phyloP scores from a whole-genome alignment of 2,329 filamentous ascomycete genomes.

The Neobulgaria alba region DNA sequence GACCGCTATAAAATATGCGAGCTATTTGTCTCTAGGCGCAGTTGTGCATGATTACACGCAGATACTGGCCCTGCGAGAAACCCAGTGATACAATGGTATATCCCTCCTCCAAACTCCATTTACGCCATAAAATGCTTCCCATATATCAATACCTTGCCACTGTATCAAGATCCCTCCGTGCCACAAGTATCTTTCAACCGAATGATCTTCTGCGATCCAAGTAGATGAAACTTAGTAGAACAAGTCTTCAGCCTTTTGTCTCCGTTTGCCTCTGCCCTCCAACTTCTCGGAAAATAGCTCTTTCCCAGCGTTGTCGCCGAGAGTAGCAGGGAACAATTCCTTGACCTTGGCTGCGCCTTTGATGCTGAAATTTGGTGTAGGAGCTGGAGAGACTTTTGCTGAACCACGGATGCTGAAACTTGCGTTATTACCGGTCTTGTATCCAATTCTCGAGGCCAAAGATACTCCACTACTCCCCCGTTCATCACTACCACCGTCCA shows the following conservation, averaged over 20 bases:
- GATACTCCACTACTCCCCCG: conserved; percentile 11
- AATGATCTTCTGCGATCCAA: neutral
- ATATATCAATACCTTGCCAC: too few relatives aligned
- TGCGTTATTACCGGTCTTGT: conserved; percentile 22
- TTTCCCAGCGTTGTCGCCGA: conserved; percentile 53
- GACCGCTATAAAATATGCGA: too few relatives aligned
- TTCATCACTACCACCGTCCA: conserved; percentile 34
- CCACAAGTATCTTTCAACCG: too few relatives aligned
- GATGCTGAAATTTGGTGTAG: conserved; percentile 50
- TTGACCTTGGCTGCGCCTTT: conserved; percentile 54
- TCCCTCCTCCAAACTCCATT: too few relatives aligned
- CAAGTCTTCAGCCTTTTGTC: conserved; percentile 64
- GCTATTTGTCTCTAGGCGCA: too few relatives aligned
- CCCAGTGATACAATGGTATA: too few relatives aligned
- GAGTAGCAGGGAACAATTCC: conserved; percentile 62
- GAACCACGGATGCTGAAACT: conserved; percentile 55
- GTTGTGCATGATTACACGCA: too few relatives aligned
- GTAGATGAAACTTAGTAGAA: conserved; percentile 45
- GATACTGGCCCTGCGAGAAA: too few relatives aligned
- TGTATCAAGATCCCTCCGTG: too few relatives aligned
- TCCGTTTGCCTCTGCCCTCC: conserved; percentile 47
- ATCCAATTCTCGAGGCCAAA: conserved; percentile 19
- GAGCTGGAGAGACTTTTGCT: conserved; percentile 35
- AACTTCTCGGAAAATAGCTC: conserved; percentile 58
- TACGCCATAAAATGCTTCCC: too few relatives aligned